Evolutionary conservation across 1,139 yeast genomes (phyloP), one percentile per base, ranked within the genome.

Genomic region (Wickerhamomyces sp.): DNA sequence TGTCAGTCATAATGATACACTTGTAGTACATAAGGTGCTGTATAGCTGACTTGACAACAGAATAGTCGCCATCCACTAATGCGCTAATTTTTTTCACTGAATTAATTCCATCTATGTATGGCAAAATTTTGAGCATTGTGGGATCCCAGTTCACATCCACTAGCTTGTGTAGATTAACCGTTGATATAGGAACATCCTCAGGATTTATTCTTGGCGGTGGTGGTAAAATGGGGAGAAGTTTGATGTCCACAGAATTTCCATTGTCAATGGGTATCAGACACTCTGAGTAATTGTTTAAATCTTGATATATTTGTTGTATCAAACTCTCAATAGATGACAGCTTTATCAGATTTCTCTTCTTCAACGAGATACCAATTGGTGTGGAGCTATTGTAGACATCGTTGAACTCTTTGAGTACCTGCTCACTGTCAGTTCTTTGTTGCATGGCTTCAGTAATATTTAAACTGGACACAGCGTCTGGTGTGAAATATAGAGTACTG

Each of bases 91-190:
- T 72, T 27, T 76, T 71, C 15, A 91, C 76, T 3, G 94, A 85
- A 54, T 91, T 89, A 32, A 88, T 68, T 1, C 99, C 98, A 52
- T 93, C 77, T 30, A 91, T 86, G 47, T 69, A 83, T 0, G 96
- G 96, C 12, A 87, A 62, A 23, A 91, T 84, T 46, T 83, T 82
- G 28, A 87, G 67, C 93, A 91, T 83, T 3, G 97, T 91, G 1
- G 97, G 96, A 55, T 91, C 98, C 97, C 98, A 91, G 49, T 85
- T 84, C 6, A 83, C 83, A 58, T 91, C 98, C 23, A 86, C 79
- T 44, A 91, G 65, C 24, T 75, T 66, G 26, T 70, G 69, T 24
- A 89, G 61, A 37, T 79, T 76, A 2, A 89, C 95, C 0, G 91
- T 81, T 5, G 94, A 75, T 3, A 88, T 75, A 0, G 98, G 98